Evolutionary conservation across 805 yeast genomes (phyloP).

Genomic region (Dipodascus albidus): DNA sequence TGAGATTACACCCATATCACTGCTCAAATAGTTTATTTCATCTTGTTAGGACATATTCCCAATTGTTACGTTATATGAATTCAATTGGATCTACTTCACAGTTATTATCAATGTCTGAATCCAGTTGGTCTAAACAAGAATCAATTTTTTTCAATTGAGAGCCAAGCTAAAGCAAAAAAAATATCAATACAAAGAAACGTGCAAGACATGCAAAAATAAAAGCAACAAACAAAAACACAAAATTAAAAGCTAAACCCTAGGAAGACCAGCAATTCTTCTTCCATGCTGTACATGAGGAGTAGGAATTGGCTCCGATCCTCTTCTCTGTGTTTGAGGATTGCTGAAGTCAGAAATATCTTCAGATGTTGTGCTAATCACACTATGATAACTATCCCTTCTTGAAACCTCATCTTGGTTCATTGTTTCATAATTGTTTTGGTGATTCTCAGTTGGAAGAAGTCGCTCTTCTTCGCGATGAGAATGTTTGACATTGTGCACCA

Average conservation of each 20-base stretch:
- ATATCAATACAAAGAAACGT: background rate
- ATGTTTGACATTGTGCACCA: conserved; percentile 5
- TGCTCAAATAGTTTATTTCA: no score
- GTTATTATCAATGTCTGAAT: no score
- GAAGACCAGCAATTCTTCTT: background rate
- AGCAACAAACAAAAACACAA: background rate
- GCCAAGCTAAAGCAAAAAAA: no score
- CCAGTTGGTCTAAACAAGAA: no score
- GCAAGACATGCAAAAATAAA: background rate
- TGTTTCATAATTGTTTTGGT: background rate
- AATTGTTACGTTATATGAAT: no score
- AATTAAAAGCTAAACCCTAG: background rate
- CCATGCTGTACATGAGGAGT: background rate
- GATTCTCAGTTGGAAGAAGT: background rate
- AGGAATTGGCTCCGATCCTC: background rate
- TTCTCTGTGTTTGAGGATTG: background rate
- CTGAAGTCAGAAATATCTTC: conserved; percentile 4
- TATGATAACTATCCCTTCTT: conserved; percentile 3
- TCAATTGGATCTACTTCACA: no score
- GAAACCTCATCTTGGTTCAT: background rate
- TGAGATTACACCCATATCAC: no score
- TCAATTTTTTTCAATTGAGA: no score
- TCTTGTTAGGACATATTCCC: no score
- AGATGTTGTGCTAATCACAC: background rate
- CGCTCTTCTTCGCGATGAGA: conserved; percentile 9